Conservation (phyloP, 441 rosid species). For the Capsella rubella region DNA sequence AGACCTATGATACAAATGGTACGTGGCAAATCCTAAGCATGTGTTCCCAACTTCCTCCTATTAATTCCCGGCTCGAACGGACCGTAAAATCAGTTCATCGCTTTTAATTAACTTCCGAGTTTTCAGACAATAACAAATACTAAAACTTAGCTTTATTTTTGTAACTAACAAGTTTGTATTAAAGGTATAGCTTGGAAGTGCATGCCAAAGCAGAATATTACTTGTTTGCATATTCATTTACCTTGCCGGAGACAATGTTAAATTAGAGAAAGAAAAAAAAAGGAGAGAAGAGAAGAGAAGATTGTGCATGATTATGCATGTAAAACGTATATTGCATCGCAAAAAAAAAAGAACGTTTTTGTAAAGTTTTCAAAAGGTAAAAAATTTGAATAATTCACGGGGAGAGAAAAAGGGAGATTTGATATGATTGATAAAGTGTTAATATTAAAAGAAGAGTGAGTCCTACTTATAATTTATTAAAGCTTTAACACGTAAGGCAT, state of each 20-base stretch:
- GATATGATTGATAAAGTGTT: constrained; percentile 38
- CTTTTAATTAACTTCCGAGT: constrained; percentile 32
- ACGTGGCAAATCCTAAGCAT: constrained; percentile 32
- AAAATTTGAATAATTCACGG: constrained; percentile 40
- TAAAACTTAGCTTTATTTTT: constrained; percentile 17
- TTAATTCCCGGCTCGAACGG: constrained; percentile 39
- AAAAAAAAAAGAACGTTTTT: neutral
- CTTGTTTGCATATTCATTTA: constrained; percentile 15
- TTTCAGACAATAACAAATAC: constrained; percentile 23
- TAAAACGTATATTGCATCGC: neutral
- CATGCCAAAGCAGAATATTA: neutral
- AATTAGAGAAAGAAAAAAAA: neutral
- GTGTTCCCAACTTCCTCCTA: constrained; percentile 35
- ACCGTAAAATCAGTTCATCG: constrained; percentile 42
- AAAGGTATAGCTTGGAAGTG: neutral
- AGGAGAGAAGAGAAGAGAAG: neutral
- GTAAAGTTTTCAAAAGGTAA: constrained; percentile 3
- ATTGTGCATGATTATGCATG: neutral
- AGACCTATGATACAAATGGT: constrained; percentile 3
- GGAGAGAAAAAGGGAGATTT: constrained; percentile 26
- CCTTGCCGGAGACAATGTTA: neutral
- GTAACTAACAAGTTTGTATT: constrained; percentile 13
- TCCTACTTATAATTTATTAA: constrained; percentile 13
- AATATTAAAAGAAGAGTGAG: constrained; percentile 18
- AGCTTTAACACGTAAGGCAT: constrained; percentile 40